Base-by-base conservation (phyloP, 768 basidiomycete genomes). In the Paxillus ammoniavirescens region DNA sequence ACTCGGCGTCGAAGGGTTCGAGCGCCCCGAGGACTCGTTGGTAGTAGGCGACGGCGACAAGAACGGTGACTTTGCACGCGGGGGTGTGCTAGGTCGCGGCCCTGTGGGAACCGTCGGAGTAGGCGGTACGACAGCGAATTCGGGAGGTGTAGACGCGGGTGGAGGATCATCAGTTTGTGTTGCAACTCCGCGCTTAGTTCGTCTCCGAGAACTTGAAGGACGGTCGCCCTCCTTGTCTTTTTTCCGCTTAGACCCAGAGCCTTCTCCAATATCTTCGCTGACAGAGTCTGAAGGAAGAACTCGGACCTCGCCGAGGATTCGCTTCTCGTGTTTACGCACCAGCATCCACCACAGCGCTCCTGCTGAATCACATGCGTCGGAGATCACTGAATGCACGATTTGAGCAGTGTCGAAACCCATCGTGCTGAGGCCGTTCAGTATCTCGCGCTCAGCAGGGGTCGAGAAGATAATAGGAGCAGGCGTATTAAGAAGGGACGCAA, bases 261-360 rank as follows among this genome's bases (percentile, higher is more conserved):
- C 36, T 53, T 64, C 61, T 17, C 8, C 54, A n/a, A 42, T 46
- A 50, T 57, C 55, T 57, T 62, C 61, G 44, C 48, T 47, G 30
- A 52, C 51, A 45, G 53, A 58, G 37, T 67, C 67, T 6, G 56
- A 48, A 23, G 58, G 35, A 31, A 51, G 30, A 23, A 57, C 42
- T 42, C 59, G 57, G 49, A 54, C 72, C 38, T 78, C 77, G 42
- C 73, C 75, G 18, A 77, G 26, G 9, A 75, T 76, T 42, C 77
- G 80, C 58, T 83, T 75, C 82, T 80, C 93, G 17, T 84, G 82
- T 62, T 86, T 94, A 67, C 85, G 82, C 68, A 85, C 88, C 46
- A 98, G 75, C 81, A 96, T 91, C 97, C 97, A 99, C 95, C 95
- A 99, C 8, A 92, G 72, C 1, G 95, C 92, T 8, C 93, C 89